Evolutionary conservation across 345 rosid species (phyloP), one percentile per base, ranked within the genome.

Genomic region (Eucalyptus tenuipes): DNA sequence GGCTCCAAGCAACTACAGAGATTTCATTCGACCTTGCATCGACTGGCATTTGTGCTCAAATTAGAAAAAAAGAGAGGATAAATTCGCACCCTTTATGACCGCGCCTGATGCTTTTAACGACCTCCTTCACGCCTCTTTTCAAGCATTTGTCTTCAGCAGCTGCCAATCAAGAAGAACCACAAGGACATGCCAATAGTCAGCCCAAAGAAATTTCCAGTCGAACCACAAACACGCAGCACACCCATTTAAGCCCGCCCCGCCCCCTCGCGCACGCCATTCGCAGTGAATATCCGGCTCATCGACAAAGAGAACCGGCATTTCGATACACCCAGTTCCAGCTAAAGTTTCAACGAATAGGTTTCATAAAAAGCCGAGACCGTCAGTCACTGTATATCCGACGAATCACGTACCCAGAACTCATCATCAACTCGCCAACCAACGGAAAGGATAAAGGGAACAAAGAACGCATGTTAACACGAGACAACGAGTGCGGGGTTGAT

Each of bases 61-160:
- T 10, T 10, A 37, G 27, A 55, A 59, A 59, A 71, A 71, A 75
- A 7, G 15, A n/a, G n/a, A n/a, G 86, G 49, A 80, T 42, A 86
- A 49, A 27, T 49, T 87, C 92, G 88, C 57, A 97, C 99, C 99
- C 99, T 93, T 96, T 97, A 33, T 95, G 93, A 37, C 98, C 97
- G 7, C 99, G 96, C 52, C 99, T 91, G 13, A 98, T 97, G 86
- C 99, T 96, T 89, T 97, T 96, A 16, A 98, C 99, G 7, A 98
- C 99, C 93, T 98, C 99, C 90, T 98, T 98, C 59, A 98, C 99
- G 25, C 99, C 99, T 92, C 99, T 94, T 94, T 97, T 98, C 96
- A 98, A 92, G 91, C 99, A 97, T 90, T 96, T 98, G 50, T 94
- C 93, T 40, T 96, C 99, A 85, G 99, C 95, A 88, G 98, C 99